Base-by-base conservation (phyloP, 345 rosid genomes). In the Physaria fendleri region DNA sequence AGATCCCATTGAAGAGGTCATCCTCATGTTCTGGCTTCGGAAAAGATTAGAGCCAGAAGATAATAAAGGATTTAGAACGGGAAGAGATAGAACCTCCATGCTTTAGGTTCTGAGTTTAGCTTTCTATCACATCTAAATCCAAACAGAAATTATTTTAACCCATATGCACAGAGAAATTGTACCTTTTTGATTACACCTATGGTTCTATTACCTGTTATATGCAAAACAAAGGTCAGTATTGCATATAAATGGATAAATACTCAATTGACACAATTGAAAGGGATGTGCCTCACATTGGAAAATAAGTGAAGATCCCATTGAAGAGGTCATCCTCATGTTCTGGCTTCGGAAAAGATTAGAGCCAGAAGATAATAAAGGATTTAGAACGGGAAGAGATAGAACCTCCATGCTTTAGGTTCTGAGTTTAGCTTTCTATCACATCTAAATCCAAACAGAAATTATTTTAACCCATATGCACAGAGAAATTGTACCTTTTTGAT, bases 11-110 rank as follows among this genome's bases (percentile, higher is more conserved):
- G 54, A 59, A 20, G 24, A 54, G 59, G 16, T 50, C 59, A 55
- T 32, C 64, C 43, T 58, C 20, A 33, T 34, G 30, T 46, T 35
- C 67, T 42, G 76, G 40, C 45, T 60, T 39, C 40, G 47, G 15
- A 2, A 32, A 25, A 17, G 22, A 40, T 10, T 58, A 9, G 55
- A 71, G 16, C 18, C 30, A 64, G 75, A 71, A 43, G 51, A 30
- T 64, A 35, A 29, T 1, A 71, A 29, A 58, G 75, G 71, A 38
- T 65, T 71, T n/a, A 52, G 63, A 53, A 45, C 12, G 4, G 71
- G 67, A 56, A 65, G 63, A 13, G 71, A 58, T 8, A 71, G 42
- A 38, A 67, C 65, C 30, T 45, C 71, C 76, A 59, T 71, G 23
- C 12, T 15, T 56, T n/a, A 2, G 13, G 27, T 11, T 46, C 20